phyloP scores from a whole-genome alignment of 345 rosid species.

The Firmiana major region DNA sequence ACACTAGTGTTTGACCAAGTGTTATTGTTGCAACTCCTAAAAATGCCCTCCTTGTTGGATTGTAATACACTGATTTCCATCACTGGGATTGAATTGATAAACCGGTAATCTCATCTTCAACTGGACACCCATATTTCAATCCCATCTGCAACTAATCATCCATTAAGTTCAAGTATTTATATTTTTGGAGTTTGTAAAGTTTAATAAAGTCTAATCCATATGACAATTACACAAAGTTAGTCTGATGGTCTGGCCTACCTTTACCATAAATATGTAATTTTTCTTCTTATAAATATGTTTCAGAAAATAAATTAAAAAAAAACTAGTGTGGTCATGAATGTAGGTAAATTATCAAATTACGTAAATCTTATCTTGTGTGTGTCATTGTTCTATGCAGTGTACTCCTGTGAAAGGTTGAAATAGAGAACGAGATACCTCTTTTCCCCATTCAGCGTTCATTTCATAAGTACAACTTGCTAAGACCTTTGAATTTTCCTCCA shows the following conservation, averaged over 20 bases:
- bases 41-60: conserved; percentile 55
- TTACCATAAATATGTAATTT: too few species aligned
- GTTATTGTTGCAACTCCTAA: conserved; percentile 56
- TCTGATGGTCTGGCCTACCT: too few species aligned
- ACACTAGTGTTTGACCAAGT: conserved; percentile 56
- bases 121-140: conserved; percentile 69
- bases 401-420: neutral
- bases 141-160: conserved; percentile 52
- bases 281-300: too few species aligned
- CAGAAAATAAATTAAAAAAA: too few species aligned
- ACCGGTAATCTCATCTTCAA: conserved; percentile 86
- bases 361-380: too few species aligned
- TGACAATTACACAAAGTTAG: neutral
- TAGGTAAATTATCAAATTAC: too few species aligned
- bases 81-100: conserved; percentile 61
- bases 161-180: neutral
- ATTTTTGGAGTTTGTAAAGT: neutral
- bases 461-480: conserved; percentile 61
- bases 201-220: too few species aligned
- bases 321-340: too few species aligned
- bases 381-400: neutral
- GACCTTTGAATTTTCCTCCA: conserved; percentile 36
- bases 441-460: conserved; percentile 65
- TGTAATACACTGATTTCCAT: conserved; percentile 65
- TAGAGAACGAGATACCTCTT: conserved; percentile 36